Evolutionary conservation across 2,329 filamentous ascomycete species (phyloP), one percentile per base, ranked within the genome.

Genomic region (Sclerotinia nivalis): DNA sequence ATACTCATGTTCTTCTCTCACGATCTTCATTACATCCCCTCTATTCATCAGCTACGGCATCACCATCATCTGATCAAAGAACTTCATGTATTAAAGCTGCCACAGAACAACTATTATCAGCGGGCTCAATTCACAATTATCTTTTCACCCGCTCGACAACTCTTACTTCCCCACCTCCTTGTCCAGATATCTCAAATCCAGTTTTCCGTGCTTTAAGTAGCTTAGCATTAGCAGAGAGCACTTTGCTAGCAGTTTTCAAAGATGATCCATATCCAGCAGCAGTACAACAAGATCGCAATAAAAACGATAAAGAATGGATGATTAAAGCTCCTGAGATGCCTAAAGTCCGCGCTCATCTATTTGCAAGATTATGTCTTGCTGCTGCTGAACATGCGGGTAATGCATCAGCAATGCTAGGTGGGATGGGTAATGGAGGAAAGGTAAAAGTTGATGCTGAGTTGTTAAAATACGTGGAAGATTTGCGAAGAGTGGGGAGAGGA

Each of bases 221-320:
- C 15, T 84, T 97, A 4, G 89, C 93, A 0, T 84, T 96, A 45
- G 93, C 94, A 2, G 95, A 97, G 80, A 94, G 94, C 0, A 97
- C 94, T 0, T 85, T 98, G 1, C 86, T 97, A 1, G 93, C 93
- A 0, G 93, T 98, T 0, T 80, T 97, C 64, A 98, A 98, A 76
- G 95, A 98, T 78, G 96, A 99, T 77, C 93, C 95, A 0, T 98
- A 97, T 77, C 91, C 95, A 1, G 89, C 91, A 1, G 87, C 90
- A 9, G 90, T 97, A 2, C 89, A 93, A 0, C 92, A 97, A 76
- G 88, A 90, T 69, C 87, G 94, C 61, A 96, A 97, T 77, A 88
- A 90, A 67, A 89, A 90, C 74, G 93, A 94, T 79, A 93, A 87
- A 72, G 95, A 98, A 74, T 99, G 95, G 95, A 98, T 98, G 93